Evolutionary conservation across 352 stramenopile genomes (phyloP), one percentile per base, ranked within the genome.

Genomic region (Chrysophaeum taylorii): DNA sequence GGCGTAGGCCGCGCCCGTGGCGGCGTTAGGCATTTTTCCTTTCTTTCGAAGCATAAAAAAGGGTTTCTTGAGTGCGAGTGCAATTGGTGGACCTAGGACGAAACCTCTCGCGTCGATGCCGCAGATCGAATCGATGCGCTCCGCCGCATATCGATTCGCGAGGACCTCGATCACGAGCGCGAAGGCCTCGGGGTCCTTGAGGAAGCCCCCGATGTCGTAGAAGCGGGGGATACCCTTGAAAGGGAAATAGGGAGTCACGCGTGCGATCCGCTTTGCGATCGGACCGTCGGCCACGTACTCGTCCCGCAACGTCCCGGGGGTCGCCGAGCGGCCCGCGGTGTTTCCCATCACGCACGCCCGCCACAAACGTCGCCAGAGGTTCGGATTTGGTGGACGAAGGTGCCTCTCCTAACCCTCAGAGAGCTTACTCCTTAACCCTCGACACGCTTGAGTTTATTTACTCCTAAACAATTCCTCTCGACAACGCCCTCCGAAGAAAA

Each of bases 21-120:
- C 89, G 42, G 92, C 86, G 70, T 92, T 96, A 48, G 93, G 93
- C 87, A 98, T 96, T 80, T 98, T 98, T 45, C 92, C 91, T 38
- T 89, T 87, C 80, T 98, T 98, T 72, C 94, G 86, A 76, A 98
- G 89, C 93, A 98, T 98, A 75, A 98, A 95, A 75, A 98, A 96
- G 29, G 92, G 93, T 76, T 97, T 97, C 67, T 95, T 87, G 71
- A 98, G 87, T n/a, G 82, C 84, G 53, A 95, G 82, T 23, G 91
- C 94, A 64, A 98, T 82, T 62, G 94, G 93, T 60, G 94, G 93
- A 27, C 90, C 93, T 54, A 98, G 91, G 33, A 98, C 81, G 73
- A 98, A 98, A n/a, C 93, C 93, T 39, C 94, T 87, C 50, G 93
- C 92, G 79, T 98, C 93, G 67, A 98, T 88, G 79, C 91, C 92